Conservation (phyloP, 768 basidiomycete genomes). For the Tricholoma bakamatsutake region DNA sequence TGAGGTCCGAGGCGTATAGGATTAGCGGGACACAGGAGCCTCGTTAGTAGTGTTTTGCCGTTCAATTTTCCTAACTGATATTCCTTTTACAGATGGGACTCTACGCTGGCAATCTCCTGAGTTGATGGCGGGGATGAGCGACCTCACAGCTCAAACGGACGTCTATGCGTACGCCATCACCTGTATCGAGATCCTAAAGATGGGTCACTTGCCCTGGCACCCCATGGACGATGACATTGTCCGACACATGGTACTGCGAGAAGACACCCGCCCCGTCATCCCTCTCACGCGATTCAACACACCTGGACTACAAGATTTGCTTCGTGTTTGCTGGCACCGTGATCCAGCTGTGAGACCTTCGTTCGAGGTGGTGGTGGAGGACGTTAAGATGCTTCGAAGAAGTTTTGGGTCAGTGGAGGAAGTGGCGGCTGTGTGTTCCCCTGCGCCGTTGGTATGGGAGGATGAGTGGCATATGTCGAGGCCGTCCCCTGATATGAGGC, state of each 20-base stretch:
- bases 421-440: slow-evolving; percentile 2
- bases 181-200: slow-evolving; percentile 57
- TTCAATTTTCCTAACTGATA: background rate
- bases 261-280: slow-evolving; percentile 45
- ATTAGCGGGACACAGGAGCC: slow-evolving; percentile 46
- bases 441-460: slow-evolving; percentile 3
- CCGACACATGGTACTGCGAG: slow-evolving; percentile 43
- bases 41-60: slow-evolving; percentile 29
- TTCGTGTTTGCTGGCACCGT: slow-evolving; percentile 52
- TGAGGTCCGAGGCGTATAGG: slow-evolving; percentile 65
- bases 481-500: slow-evolving; percentile 37
- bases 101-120: slow-evolving; percentile 72
- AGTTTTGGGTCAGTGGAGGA: slow-evolving; percentile 19
- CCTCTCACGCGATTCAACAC: slow-evolving; percentile 27
- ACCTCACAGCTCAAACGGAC: slow-evolving; percentile 47
- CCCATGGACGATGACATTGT: slow-evolving; percentile 46
- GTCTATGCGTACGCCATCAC: slow-evolving; percentile 67
- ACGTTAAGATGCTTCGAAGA: slow-evolving; percentile 40
- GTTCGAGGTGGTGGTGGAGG: slow-evolving; percentile 45
- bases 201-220: slow-evolving; percentile 59
- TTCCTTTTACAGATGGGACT: slow-evolving; percentile 43
- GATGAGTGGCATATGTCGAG: slow-evolving; percentile 13
- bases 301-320: slow-evolving; percentile 33
- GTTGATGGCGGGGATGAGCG: slow-evolving; percentile 42
- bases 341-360: slow-evolving; percentile 44